These are phyloP conservation scores for Leccinum uliginosum DNA, from an alignment of 768 basidiomycete genomes.

Conservation along the genomic window DNA sequence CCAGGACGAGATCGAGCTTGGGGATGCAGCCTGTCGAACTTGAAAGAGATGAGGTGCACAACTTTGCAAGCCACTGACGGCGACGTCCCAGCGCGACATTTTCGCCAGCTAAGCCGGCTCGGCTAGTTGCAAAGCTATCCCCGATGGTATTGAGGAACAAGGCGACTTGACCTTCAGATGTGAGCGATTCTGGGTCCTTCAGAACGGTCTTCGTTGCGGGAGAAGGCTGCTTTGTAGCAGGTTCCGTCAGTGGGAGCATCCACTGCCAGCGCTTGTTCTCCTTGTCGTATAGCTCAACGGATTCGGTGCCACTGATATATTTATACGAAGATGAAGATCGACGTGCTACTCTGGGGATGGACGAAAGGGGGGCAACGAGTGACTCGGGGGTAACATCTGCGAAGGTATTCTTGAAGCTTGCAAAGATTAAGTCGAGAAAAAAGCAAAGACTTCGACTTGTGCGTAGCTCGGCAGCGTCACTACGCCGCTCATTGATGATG, in stretches of 20 bases:
- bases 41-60: not conserved
- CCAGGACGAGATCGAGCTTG: not conserved
- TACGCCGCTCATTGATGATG: not conserved
- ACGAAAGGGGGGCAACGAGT: not conserved
- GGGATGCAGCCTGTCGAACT: not conserved
- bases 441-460: not conserved
- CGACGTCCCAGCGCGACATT: not conserved
- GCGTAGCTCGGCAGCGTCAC: not conserved
- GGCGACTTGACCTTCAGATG: not conserved
- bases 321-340: not conserved
- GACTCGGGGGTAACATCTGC: not conserved
- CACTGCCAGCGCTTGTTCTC: not conserved
- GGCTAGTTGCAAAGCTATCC: not conserved
- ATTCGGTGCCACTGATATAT: not conserved
- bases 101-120: not conserved
- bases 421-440: not conserved
- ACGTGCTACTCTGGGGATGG: not conserved
- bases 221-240: too few species aligned
- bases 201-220: too few species aligned
- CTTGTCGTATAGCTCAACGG: not conserved
- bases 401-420: not conserved
- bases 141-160: not conserved
- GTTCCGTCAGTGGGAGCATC: not conserved
- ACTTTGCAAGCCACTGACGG: not conserved
- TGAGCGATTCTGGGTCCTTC: too few species aligned